These are phyloP conservation scores for Cyclotella choctawhatcheeana DNA, from an alignment of 108 stramenopile species.

Conservation along the genomic window DNA sequence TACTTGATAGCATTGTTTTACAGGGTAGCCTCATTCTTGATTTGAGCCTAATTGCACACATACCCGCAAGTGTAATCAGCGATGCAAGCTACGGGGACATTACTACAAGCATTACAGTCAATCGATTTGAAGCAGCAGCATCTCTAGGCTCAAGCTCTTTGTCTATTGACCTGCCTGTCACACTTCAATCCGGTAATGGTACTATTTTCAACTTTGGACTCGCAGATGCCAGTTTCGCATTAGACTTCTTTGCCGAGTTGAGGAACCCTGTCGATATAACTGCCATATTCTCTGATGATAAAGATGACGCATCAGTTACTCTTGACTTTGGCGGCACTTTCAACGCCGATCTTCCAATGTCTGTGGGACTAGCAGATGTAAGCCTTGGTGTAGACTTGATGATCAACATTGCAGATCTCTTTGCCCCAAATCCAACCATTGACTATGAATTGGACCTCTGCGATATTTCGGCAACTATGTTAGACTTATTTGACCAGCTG, in stretches of 20 bases:
- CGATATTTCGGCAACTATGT: neutral
- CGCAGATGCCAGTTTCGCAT: no score
- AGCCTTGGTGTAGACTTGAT: slow-evolving; percentile 1
- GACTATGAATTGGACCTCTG: neutral
- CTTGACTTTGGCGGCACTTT: neutral
- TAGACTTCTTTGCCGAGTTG: neutral
- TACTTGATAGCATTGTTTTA: neutral
- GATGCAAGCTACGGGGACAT: neutral
- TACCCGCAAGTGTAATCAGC: neutral
- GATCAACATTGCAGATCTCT: neutral
- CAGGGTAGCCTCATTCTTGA: neutral
- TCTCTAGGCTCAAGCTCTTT: neutral
- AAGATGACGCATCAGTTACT: neutral
- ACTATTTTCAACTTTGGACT: neutral
- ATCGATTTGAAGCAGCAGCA: neutral
- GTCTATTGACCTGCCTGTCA: neutral
- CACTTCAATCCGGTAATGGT: neutral
- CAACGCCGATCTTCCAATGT: neutral
- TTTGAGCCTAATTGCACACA: neutral
- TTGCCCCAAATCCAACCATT: neutral
- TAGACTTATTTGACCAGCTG: neutral
- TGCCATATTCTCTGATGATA: neutral
- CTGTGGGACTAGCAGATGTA: neutral
- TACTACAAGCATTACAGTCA: neutral
- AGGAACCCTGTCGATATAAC: neutral